Conservation (phyloP, 1,284 basidiomycete genomes). For the Cutaneotrichosporon sp. region DNA sequence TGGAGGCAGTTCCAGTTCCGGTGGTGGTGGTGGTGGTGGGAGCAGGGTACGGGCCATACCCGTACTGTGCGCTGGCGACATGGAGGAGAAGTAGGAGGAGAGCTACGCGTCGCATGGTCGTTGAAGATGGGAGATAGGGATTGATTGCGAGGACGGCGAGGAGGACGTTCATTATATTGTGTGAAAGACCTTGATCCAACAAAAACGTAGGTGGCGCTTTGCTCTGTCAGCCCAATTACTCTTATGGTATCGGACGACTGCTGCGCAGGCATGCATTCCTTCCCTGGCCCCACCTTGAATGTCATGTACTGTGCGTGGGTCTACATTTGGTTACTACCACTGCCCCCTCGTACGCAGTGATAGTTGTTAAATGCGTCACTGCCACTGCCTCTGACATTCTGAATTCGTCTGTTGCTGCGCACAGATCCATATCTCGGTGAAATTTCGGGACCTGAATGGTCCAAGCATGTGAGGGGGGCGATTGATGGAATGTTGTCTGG, state of each 20-base stretch:
- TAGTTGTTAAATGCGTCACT: not conserved
- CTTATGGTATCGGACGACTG: not conserved
- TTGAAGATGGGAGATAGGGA: not conserved
- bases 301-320: too few species aligned
- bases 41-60: not conserved
- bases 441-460: not conserved
- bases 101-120: not conserved
- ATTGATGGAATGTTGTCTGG: too few species aligned
- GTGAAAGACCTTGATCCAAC: not conserved
- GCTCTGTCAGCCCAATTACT: not conserved
- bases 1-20: not conserved
- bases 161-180: not conserved
- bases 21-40: not conserved
- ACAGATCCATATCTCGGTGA: constrained; percentile 1
- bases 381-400: too few species aligned
- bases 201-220: not conserved
- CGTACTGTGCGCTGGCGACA: not conserved
- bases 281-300: not conserved
- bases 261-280: not conserved
- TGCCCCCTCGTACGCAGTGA: too few species aligned
- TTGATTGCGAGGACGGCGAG: not conserved
- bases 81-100: not conserved
- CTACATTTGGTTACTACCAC: too few species aligned
- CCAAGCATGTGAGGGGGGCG: not conserved
- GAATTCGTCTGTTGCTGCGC: not conserved